phyloP scores from a whole-genome alignment of 352 stramenopile species.

The Thalassiosira livingstoniorum region DNA sequence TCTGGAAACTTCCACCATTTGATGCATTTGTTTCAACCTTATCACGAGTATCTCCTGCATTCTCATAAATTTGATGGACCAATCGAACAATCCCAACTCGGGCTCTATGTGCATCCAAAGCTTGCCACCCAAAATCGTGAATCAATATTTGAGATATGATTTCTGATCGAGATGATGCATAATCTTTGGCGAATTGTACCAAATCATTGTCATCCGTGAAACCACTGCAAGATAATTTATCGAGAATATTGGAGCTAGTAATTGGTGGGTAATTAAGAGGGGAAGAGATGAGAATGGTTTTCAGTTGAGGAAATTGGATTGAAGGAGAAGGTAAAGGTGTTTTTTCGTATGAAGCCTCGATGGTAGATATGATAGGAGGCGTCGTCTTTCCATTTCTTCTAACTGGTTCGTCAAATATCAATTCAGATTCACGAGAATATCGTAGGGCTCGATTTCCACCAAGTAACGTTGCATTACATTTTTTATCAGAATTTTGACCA shows the following conservation, averaged over 20 bases:
- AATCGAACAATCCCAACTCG: slow-evolving; percentile 44
- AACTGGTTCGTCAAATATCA: neutral
- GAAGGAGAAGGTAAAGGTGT: neutral
- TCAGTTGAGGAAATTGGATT: slow-evolving; percentile 23
- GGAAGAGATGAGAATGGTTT: slow-evolving; percentile 15
- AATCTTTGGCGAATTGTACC: slow-evolving; percentile 40
- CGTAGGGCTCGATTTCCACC: too few relatives aligned
- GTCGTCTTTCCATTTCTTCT: too few relatives aligned
- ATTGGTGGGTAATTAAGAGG: slow-evolving; percentile 23
- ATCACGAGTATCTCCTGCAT: too few relatives aligned
- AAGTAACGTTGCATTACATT: too few relatives aligned
- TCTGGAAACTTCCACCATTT: too few relatives aligned
- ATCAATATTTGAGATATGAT: slow-evolving; percentile 47
- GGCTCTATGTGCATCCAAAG: slow-evolving; percentile 53
- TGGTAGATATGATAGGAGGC: neutral
- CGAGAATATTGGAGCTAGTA: slow-evolving; percentile 15
- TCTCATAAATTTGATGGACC: neutral
- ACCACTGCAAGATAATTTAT: slow-evolving; percentile 15
- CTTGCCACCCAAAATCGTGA: slow-evolving; percentile 47
- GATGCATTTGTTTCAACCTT: too few relatives aligned
- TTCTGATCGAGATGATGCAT: slow-evolving; percentile 16
- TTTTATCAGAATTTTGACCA: too few relatives aligned
- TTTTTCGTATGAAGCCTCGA: neutral
- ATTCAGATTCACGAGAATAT: too few relatives aligned
- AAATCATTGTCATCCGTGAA: slow-evolving; percentile 55